Evolutionary conservation across 2,329 filamentous ascomycete species (phyloP).

Genomic region (Gremmenia infestans): DNA sequence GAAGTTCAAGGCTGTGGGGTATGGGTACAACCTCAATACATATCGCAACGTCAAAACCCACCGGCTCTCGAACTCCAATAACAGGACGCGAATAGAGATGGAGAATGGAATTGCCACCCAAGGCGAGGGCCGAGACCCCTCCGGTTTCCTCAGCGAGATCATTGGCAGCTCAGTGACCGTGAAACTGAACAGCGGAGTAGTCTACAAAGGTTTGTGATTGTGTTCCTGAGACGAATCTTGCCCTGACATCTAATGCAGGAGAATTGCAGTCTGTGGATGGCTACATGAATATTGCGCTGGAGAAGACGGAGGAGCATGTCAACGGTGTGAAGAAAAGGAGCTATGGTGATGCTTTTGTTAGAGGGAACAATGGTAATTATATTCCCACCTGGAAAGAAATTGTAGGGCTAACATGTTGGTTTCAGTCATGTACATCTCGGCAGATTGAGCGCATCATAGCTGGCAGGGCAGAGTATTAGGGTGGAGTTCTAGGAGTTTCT

Average conservation of each 20-base stretch:
- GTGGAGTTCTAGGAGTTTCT: slow-evolving; percentile 11
- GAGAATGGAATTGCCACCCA: slow-evolving; percentile 62
- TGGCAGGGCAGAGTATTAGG: neutral
- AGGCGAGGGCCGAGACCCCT: slow-evolving; percentile 82
- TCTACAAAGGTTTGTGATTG: slow-evolving; percentile 76
- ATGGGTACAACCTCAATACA: neutral
- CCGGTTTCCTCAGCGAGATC: slow-evolving; percentile 88
- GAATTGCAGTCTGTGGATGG: slow-evolving; percentile 96
- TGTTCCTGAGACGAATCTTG: neutral
- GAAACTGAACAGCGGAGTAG: slow-evolving; percentile 96
- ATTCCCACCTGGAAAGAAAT: neutral
- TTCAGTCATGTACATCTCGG: slow-evolving; percentile 33
- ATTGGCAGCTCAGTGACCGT: slow-evolving; percentile 92
- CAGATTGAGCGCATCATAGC: slow-evolving; percentile 22
- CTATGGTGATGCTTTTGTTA: slow-evolving; percentile 92
- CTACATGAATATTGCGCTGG: slow-evolving; percentile 99
- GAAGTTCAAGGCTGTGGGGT: neutral
- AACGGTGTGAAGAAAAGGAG: slow-evolving; percentile 76
- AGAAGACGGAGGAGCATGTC: slow-evolving; percentile 90
- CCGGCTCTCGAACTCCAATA: neutral
- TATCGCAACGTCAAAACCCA: neutral
- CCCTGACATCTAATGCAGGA: slow-evolving; percentile 47
- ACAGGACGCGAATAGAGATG: slow-evolving; percentile 46
- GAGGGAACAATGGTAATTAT: slow-evolving; percentile 83
- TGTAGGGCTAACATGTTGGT: slow-evolving; percentile 5